Conservation (phyloP, 2,329 filamentous ascomycete genomes). For the Beauveria caledonica region DNA sequence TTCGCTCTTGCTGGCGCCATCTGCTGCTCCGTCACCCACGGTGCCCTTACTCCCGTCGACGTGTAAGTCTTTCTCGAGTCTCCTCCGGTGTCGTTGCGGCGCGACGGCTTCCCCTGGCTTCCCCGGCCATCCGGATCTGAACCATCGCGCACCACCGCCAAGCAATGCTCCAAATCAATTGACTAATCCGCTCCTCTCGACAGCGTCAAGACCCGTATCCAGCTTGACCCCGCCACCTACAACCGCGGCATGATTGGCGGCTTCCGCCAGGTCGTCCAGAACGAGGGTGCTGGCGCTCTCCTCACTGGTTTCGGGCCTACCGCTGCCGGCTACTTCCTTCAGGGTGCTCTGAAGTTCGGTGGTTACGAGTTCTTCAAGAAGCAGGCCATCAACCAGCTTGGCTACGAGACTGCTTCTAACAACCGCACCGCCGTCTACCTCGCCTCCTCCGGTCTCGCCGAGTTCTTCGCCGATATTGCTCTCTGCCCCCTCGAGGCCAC, state of each 20-base stretch:
- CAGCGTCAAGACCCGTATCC: slow-evolving; percentile 84
- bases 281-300: slow-evolving; percentile 71
- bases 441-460: slow-evolving; percentile 50
- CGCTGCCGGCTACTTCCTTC: slow-evolving; percentile 76
- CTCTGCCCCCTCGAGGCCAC: slow-evolving; percentile 81
- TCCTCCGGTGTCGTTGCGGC: neutral
- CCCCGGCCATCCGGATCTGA: neutral
- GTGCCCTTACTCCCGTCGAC: slow-evolving; percentile 94
- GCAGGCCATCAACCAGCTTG: slow-evolving; percentile 67
- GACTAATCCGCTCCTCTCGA: slow-evolving; percentile 14
- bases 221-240: slow-evolving; percentile 76
- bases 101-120: neutral
- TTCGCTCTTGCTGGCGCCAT: slow-evolving; percentile 96
- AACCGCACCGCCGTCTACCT: slow-evolving; percentile 71
- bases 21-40: slow-evolving; percentile 98
- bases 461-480: slow-evolving; percentile 61
- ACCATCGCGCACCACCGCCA: neutral
- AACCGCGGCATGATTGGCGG: slow-evolving; percentile 74
- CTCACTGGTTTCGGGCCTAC: slow-evolving; percentile 74
- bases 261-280: slow-evolving; percentile 68
- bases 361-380: slow-evolving; percentile 90
- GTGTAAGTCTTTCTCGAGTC: slow-evolving; percentile 64
- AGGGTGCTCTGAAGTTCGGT: slow-evolving; percentile 81
- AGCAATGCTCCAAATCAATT: neutral
- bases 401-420: slow-evolving; percentile 61